Conservation (phyloP, 2,329 filamentous ascomycete genomes). For the Furcasterigmium sp. region DNA sequence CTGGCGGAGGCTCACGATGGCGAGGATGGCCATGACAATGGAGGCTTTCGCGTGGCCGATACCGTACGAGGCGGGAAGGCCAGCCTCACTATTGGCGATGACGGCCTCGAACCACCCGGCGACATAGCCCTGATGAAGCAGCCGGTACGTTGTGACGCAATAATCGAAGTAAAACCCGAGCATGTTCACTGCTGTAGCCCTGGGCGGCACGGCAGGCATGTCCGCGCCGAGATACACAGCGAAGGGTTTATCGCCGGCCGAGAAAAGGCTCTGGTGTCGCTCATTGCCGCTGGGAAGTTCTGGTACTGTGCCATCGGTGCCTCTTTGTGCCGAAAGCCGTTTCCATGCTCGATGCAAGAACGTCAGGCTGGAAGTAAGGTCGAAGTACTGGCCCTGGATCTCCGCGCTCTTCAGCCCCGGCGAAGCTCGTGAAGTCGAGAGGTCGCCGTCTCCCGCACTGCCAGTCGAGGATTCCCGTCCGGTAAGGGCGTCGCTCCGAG, state of each 20-base stretch:
- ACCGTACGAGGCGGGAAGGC: slow-evolving; percentile 26
- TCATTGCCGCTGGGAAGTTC: slow-evolving; percentile 13
- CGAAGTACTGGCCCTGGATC: slow-evolving; percentile 49
- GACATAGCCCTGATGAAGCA: slow-evolving; percentile 47
- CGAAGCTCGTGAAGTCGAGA: slow-evolving; percentile 9
- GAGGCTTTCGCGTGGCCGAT: slow-evolving; percentile 40
- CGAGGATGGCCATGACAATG: slow-evolving; percentile 40
- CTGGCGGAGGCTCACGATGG: slow-evolving; percentile 40
- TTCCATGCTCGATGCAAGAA: slow-evolving; percentile 51
- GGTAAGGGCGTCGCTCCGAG: neutral
- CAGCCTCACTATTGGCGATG: slow-evolving; percentile 26
- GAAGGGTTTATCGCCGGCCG: slow-evolving; percentile 23
- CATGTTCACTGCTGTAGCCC: slow-evolving; percentile 12
- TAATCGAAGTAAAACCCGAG: slow-evolving; percentile 49
- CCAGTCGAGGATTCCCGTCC: neutral
- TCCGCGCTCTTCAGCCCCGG: slow-evolving; percentile 25
- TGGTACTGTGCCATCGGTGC: slow-evolving; percentile 17
- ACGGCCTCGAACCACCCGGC: slow-evolving; percentile 39
- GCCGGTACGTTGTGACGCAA: slow-evolving; percentile 53
- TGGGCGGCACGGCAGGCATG: slow-evolving; percentile 12
- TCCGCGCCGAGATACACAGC: slow-evolving; percentile 5
- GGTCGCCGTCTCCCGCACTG: slow-evolving; percentile 1
- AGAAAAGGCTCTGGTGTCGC: slow-evolving; percentile 17
- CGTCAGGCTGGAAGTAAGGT: slow-evolving; percentile 48
- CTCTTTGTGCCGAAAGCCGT: slow-evolving; percentile 24